These are phyloP conservation scores for Neopestalotiopsis rosae DNA, from an alignment of 2,329 filamentous ascomycete species.

Conservation along the genomic window DNA sequence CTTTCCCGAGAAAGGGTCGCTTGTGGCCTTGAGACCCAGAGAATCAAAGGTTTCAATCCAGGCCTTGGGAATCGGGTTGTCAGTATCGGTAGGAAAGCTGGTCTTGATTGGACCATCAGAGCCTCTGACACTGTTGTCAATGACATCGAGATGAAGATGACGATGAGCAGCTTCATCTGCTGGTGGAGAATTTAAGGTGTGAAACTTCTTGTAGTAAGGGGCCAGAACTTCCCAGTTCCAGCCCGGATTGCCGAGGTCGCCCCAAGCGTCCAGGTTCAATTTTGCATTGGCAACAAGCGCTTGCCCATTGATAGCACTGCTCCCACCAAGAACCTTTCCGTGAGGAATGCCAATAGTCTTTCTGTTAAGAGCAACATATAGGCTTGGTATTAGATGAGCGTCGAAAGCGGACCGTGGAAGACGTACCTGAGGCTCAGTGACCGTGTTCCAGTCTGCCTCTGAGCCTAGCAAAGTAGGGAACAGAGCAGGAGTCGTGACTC, in stretches of 20 bases:
- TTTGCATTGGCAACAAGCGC: slow-evolving; percentile 20
- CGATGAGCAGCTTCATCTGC: background rate
- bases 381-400: background rate
- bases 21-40: slow-evolving; percentile 18
- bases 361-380: background rate
- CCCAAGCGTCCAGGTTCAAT: slow-evolving; percentile 23
- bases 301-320: slow-evolving; percentile 23
- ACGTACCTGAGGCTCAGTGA: slow-evolving; percentile 24
- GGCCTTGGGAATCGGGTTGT: slow-evolving; percentile 13
- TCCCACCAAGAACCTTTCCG: slow-evolving; percentile 24
- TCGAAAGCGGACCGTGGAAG: background rate
- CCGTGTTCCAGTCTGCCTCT: slow-evolving; percentile 19
- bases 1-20: slow-evolving; percentile 20
- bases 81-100: slow-evolving; percentile 1
- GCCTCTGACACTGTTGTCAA: background rate
- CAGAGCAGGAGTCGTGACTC: slow-evolving; percentile 18
- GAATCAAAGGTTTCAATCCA: slow-evolving; percentile 20
- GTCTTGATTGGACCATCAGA: slow-evolving; percentile 6
- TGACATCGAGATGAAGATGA: slow-evolving; percentile 6
- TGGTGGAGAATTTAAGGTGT: background rate
- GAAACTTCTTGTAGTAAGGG: slow-evolving; percentile 18
- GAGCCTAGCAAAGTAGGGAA: slow-evolving; percentile 17
- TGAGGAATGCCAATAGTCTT: slow-evolving; percentile 10
- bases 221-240: slow-evolving; percentile 25
- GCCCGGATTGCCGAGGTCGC: slow-evolving; percentile 23